Evolutionary conservation across 495 filamentous ascomycete species (phyloP), one percentile per base, ranked within the genome.

Genomic region (Physcia stellaris): DNA sequence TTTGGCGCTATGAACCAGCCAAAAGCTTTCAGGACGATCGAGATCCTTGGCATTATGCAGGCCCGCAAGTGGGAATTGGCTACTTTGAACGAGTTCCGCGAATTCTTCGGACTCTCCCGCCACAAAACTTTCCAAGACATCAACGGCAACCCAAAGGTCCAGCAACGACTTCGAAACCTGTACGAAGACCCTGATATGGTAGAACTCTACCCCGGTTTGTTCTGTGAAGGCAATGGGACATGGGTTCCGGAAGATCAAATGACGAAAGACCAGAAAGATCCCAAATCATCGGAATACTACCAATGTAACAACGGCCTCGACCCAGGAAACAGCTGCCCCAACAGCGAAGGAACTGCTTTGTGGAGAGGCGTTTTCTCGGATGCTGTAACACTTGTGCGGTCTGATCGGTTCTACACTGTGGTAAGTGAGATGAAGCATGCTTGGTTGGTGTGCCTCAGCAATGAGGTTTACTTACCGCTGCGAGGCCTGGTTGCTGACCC

Each of bases 11-110:
- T 56, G 28, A 46, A 57, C 22, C 42, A 60, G 15, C 64, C 64
- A 2, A 58, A 58, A 31, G 42, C 47, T 19, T 39, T 67, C 6
- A 55, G 43, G 16, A 37, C 42, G 3, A 40, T 67, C 6, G 62
- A 63, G 37, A 58, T 67, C 12, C 19, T 61, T n/a, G 64, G 60
- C 6, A 66, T 67, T 17, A n/a, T 51, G 24, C 61, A 63, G 45
- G 56, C 64, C 19, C 52, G 64, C 4, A 53, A 54, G 43, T 67
- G 63, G 63, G 26, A 28, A 28, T 24, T 49, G 7, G 42, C 31
- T 2, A 35, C 57, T n/a, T 37, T 66, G 13, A 63, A 63, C 24
- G 60, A 63, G 24, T 63, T 66, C 40, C 49, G 63, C 3, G 32
- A 43, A 27, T 67, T 64, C 41, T 55, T 67, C 30, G 42, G 48